Base-by-base conservation (phyloP, 805 yeast genomes). In the Candida boleticola region DNA sequence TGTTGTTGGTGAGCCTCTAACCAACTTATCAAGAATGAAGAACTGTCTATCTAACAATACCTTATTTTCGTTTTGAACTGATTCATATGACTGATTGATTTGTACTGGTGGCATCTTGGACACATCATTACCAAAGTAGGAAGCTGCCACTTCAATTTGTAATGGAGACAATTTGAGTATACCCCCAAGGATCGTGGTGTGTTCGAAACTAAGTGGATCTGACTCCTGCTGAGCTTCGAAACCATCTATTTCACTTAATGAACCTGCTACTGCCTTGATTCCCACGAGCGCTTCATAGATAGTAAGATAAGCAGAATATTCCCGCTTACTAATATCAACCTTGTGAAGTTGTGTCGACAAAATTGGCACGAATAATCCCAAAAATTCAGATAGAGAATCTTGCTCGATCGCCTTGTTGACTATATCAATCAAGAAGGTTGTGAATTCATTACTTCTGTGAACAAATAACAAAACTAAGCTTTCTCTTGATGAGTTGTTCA, bases 131-230 rank as follows among this genome's bases (percentile, higher is more conserved):
- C 57, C 43, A 49, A 82, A 80, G 45, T 75, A 77, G 14, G 66
- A 52, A 0, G 73, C 59, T 0, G 80, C 76, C 18, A 71, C 67
- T n/a, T 71, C 61, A 2, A 74, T 71, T 36, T 78, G 73, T 36
- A 89, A 64, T 0, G 97, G 96, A 0, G 96, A 86, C 18, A 89
- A 63, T 43, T 82, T 71, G 41, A 88, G 74, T 23, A 89, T 69
- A 5, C 95, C 85, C 2, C 97, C 98, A 41, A 92, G 64, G 14
- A 87, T 61, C 0, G 96, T 79, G 19, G 71, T 68, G 13, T 66
- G 64, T 54, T 86, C 95, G 53, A 76, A 76, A 36, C 74, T 72
- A 14, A 74, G 61, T 1, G 84, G 79, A 14, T 38, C 20, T 6
- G 19, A 4, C 11, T 60, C 49, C 38, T 69, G 62, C 5, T 71